phyloP scores from a whole-genome alignment of 2,329 filamentous ascomycete genomes.

The Ceratocystis destructans region DNA sequence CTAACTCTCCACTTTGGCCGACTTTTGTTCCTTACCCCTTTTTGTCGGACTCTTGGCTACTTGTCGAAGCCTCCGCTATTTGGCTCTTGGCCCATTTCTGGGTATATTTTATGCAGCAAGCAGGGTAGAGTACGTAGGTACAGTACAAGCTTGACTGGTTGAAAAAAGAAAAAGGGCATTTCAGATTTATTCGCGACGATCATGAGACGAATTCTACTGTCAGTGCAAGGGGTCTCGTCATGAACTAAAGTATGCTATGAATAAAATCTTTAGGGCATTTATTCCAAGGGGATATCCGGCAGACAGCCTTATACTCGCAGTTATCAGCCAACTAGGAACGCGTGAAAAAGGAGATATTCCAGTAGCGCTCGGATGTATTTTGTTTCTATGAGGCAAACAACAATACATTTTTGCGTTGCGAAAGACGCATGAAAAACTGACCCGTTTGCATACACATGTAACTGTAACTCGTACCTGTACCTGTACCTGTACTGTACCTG shows the following conservation, averaged over 20 bases:
- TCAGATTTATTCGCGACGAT: background rate
- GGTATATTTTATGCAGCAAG: slow-evolving; percentile 1
- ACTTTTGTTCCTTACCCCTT: background rate
- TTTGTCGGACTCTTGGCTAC: background rate
- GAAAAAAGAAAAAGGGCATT: background rate
- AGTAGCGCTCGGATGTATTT: slow-evolving; percentile 3
- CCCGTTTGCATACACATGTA: background rate
- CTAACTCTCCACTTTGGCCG: background rate
- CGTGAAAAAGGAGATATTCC: background rate
- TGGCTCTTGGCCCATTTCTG: background rate
- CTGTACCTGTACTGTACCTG: background rate
- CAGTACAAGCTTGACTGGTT: background rate
- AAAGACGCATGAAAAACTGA: background rate
- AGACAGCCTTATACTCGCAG: background rate
- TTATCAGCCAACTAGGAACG: background rate
- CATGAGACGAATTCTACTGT: background rate
- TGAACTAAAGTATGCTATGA: background rate
- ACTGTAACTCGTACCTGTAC: background rate
- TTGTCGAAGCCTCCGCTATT: background rate
- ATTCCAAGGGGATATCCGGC: background rate
- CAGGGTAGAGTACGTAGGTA: background rate
- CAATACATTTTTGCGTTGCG: background rate
- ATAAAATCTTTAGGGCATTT: background rate
- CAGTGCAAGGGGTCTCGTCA: background rate
- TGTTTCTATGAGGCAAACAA: slow-evolving; percentile 1